A percentile compares a stretch with the other conserved stretches of the same genome.
Conservation (phyloP, 176 grass and related monocot species). For the Carex kokanica region DNA sequence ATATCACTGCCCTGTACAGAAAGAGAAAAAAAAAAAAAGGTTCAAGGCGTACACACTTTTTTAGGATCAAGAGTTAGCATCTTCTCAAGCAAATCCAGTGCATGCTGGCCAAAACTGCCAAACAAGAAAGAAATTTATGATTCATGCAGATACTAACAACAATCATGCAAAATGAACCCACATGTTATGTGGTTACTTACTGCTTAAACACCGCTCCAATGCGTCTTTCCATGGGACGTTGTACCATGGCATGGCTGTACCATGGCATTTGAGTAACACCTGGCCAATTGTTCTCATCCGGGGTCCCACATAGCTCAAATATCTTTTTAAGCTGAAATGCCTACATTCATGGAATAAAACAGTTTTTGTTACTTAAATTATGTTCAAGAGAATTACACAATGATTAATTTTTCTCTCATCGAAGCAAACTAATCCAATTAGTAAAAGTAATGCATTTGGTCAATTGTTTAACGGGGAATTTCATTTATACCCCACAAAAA, state of each 20-base stretch:
- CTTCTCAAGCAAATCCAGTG: slow-evolving; percentile 76
- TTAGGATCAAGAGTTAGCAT: slow-evolving; percentile 78
- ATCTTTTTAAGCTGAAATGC: slow-evolving; percentile 76
- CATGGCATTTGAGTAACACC: slow-evolving; percentile 83
- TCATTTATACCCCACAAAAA: too few species aligned
- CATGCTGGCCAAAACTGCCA: slow-evolving; percentile 75
- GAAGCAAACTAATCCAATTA: not conserved
- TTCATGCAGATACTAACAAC: not conserved
- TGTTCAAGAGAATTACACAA: not conserved
- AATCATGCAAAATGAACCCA: slow-evolving; percentile 23
- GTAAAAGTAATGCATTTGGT: not conserved
- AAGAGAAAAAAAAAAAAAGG: not conserved
- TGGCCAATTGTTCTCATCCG: slow-evolving; percentile 75
- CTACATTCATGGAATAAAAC: slow-evolving; percentile 30
- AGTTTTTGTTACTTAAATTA: not conserved
- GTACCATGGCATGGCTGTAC: slow-evolving; percentile 59
- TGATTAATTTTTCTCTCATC: not conserved
- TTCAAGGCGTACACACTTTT: slow-evolving; percentile 38
- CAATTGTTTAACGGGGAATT: not conserved
- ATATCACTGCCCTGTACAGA: not conserved
- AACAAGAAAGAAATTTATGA: slow-evolving; percentile 17
- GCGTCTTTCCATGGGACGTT: slow-evolving; percentile 52
- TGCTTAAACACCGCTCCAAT: slow-evolving; percentile 74
- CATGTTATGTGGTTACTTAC: slow-evolving; percentile 47
- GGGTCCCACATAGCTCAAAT: slow-evolving; percentile 94